phyloP scores from a whole-genome alignment of 2,329 filamentous ascomycete species.

The Orbilia oligospora region DNA sequence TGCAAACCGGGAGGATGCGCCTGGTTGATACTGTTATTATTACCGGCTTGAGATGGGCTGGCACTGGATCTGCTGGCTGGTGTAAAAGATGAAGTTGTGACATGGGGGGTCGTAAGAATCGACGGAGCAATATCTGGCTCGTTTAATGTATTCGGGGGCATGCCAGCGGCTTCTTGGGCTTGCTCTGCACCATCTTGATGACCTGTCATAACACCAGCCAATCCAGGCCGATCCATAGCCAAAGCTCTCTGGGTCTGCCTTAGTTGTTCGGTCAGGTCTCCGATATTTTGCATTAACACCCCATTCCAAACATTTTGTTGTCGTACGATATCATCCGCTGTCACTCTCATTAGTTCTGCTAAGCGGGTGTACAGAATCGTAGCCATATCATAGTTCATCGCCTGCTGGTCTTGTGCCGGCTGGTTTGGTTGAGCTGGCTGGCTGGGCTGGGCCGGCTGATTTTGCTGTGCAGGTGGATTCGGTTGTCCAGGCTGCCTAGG shows the following conservation, averaged over 20 bases:
- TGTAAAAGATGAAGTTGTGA: neutral
- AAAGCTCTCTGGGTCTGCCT: neutral
- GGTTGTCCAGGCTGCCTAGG: slow-evolving; percentile 9
- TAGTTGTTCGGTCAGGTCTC: slow-evolving; percentile 15
- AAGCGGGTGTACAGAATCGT: slow-evolving; percentile 20
- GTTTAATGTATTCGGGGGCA: too few relatives aligned
- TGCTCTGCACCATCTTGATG: neutral
- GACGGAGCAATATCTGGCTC: neutral
- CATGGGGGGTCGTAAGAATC: neutral
- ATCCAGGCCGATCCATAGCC: neutral
- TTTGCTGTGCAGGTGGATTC: neutral
- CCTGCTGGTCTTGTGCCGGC: neutral
- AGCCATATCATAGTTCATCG: neutral
- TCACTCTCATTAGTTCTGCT: slow-evolving; percentile 12
- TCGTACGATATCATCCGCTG: slow-evolving; percentile 28
- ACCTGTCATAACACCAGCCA: neutral
- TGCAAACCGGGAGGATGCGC: slow-evolving; percentile 45
- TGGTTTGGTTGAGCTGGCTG: neutral
- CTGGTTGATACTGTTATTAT: neutral
- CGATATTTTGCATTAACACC: slow-evolving; percentile 28
- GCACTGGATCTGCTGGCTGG: neutral
- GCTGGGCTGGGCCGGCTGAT: neutral
- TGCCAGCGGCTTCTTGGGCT: neutral
- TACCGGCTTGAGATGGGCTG: slow-evolving; percentile 1
- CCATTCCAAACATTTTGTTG: slow-evolving; percentile 39